Percentiles rank a stretch among this genome's conserved stretches.
Evolutionary conservation across 306 rosid genomes (phyloP).

Genomic region (Vigna nakashimae): DNA sequence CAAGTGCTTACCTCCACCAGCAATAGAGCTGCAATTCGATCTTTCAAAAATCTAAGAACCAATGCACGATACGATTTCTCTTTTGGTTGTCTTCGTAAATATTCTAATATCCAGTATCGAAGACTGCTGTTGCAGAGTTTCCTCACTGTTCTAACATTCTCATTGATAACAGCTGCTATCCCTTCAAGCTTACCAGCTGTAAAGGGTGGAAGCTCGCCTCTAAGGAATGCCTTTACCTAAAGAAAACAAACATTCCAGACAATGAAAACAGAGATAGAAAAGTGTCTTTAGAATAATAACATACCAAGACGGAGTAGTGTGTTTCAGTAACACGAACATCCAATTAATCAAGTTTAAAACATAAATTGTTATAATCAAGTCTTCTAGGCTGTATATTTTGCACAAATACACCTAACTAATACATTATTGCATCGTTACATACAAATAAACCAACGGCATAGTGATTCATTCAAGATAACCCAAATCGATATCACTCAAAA

Average conservation of each 20-base stretch:
- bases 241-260: constrained; percentile 29
- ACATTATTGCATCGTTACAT: constrained; percentile 11
- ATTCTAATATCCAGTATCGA: constrained; percentile 92
- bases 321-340: constrained; percentile 1
- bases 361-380: background rate
- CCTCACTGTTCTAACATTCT: constrained; percentile 68
- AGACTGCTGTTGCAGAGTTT: constrained; percentile 75
- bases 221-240: constrained; percentile 82
- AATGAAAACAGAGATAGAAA: constrained; percentile 26
- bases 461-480: constrained; percentile 5
- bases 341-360: constrained; percentile 5
- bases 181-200: constrained; percentile 86
- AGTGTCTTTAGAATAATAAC: constrained; percentile 28
- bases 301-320: constrained; percentile 24
- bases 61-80: constrained; percentile 68
- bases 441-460: background rate
- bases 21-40: constrained; percentile 80
- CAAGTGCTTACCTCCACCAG: constrained; percentile 82
- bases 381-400: constrained; percentile 13
- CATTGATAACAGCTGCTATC: constrained; percentile 69
- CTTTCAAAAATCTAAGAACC: constrained; percentile 86
- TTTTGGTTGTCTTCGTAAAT: constrained; percentile 83
- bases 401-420: constrained; percentile 3
- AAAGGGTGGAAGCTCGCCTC: constrained; percentile 80
- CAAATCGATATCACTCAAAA: background rate